Base-by-base conservation (phyloP, 139 green algal species). In the Chlorella ohadii region DNA sequence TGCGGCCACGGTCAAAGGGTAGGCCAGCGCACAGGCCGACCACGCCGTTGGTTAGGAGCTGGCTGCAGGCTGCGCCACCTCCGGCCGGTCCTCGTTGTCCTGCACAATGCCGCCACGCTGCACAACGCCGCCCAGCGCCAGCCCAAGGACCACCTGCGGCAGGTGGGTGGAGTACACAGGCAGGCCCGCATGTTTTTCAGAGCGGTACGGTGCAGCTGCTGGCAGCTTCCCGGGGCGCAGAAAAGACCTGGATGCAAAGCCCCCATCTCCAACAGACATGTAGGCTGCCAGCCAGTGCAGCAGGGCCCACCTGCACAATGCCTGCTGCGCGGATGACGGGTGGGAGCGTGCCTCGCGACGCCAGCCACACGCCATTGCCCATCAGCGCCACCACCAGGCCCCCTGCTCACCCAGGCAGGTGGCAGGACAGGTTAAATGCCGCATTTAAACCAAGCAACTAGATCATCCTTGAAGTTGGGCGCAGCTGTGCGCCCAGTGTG, bases 51-150 rank as follows among this genome's bases (percentile, higher is more conserved):
- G 27, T 57, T 12, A 27, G 13, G 25, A 16, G 39, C 39, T 23
- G 70, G 23, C 38, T 33, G 41, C 72, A 59, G 51, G 51, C 51
- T 44, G 41, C 1, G 38, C 47, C 78, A 83, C 78, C 63, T 83
- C 63, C 3, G 78, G 78, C 33, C 78, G 44, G 61, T 83, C 78
- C 17, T 83, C 63, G 31, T 74, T 83, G n/a, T 83, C 63, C 41
- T 51, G 22, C 12, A 65, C 16, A 31, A 83, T 74, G 19, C 78
- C 78, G 7, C 78, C 78, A 6, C 63, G 38, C 19, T 74, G 73
- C 39, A 39, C 44, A 28, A 83, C 27, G 78, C 78, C 78, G 19
- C 78, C 78, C 78, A 83, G 78, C 0, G 78, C 78, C 9, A 41
- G 63, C 17, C 63, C 78, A 2, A 83, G 63, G 25, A 83, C 28